Evolutionary conservation across 2,329 filamentous ascomycete species (phyloP).

Genomic region (Exophiala xenobiotica): DNA sequence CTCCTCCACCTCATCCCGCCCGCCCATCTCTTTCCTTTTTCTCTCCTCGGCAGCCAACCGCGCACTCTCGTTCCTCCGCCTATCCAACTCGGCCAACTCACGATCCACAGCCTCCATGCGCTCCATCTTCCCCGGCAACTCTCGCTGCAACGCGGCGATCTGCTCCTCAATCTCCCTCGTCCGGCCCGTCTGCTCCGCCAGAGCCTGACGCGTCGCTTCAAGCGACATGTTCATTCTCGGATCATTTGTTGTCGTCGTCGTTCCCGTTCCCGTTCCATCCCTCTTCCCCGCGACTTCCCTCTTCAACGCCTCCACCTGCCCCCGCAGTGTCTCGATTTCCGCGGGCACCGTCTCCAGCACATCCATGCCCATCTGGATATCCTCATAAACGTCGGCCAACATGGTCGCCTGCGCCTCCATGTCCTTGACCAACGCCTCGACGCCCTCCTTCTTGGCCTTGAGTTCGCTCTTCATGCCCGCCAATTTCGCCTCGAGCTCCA

Average conservation of each 20-base stretch:
- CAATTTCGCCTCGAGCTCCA: conserved; percentile 70
- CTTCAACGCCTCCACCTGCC: conserved; percentile 42
- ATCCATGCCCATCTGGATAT: conserved; percentile 47
- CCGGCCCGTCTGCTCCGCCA: conserved; percentile 43
- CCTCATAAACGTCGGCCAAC: conserved; percentile 56
- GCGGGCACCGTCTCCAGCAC: conserved; percentile 42
- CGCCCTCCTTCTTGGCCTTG: conserved; percentile 36
- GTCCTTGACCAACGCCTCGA: conserved; percentile 68
- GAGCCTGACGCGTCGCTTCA: conserved; percentile 41
- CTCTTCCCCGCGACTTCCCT: conserved; percentile 43
- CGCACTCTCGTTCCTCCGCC: conserved; percentile 44
- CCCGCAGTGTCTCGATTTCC: conserved; percentile 43
- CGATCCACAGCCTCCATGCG: conserved; percentile 47
- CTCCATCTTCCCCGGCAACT: conserved; percentile 43
- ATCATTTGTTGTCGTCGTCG: conserved; percentile 15
- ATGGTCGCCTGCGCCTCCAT: conserved; percentile 69
- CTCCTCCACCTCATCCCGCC: conserved; percentile 48
- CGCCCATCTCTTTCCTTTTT: conserved; percentile 45
- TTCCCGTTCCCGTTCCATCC: conserved; percentile 27
- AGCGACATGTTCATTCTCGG: conserved; percentile 24
- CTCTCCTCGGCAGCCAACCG: conserved; percentile 49
- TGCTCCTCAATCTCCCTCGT: conserved; percentile 44
- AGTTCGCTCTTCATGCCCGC: conserved; percentile 76
- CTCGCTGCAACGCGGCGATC: conserved; percentile 44
- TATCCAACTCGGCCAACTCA: conserved; percentile 45